Percentiles rank a stretch among this genome's conserved stretches.
Evolutionary conservation across 208 protist genomes (phyloP).

Genomic region (Leishmania gerbilli): DNA sequence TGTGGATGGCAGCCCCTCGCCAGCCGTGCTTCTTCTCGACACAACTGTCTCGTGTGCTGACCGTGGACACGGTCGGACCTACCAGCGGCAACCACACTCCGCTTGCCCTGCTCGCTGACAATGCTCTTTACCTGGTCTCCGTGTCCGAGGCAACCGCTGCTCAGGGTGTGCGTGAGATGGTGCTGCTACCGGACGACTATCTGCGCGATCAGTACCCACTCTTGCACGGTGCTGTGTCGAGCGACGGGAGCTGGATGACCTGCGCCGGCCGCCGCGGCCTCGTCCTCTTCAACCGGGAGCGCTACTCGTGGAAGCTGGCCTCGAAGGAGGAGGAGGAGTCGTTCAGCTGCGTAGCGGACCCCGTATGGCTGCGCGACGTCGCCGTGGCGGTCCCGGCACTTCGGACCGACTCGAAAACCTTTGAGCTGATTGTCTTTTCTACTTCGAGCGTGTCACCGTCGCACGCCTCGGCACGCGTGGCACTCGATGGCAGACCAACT

Average conservation of each 20-base stretch:
- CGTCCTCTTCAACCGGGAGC: constrained; percentile 41
- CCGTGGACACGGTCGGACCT: constrained; percentile 33
- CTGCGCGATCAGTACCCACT: constrained; percentile 59
- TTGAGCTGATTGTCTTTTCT: constrained; percentile 42
- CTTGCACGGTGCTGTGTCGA: constrained; percentile 54
- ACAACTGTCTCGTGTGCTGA: constrained; percentile 36
- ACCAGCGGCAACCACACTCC: constrained; percentile 38
- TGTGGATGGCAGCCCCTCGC: constrained; percentile 38
- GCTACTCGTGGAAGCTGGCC: constrained; percentile 45
- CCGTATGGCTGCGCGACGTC: constrained; percentile 55
- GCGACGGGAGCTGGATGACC: constrained; percentile 42
- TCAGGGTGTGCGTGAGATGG: constrained; percentile 25
- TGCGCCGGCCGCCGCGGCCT: constrained; percentile 50
- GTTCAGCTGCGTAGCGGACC: constrained; percentile 54
- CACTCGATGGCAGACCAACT: constrained; percentile 36
- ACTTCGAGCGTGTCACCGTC: constrained; percentile 31
- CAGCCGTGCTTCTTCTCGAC: constrained; percentile 29
- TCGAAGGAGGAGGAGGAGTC: constrained; percentile 34
- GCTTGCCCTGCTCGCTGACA: constrained; percentile 35
- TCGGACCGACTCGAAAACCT: constrained; percentile 24
- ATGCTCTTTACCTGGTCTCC: constrained; percentile 34
- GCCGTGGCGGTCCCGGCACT: constrained; percentile 44
- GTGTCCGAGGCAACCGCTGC: constrained; percentile 18
- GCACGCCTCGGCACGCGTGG: constrained; percentile 22
- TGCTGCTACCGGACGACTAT: constrained; percentile 39